Conservation (phyloP, 2,329 filamentous ascomycete genomes). For the Microdochium bolleyi region DNA sequence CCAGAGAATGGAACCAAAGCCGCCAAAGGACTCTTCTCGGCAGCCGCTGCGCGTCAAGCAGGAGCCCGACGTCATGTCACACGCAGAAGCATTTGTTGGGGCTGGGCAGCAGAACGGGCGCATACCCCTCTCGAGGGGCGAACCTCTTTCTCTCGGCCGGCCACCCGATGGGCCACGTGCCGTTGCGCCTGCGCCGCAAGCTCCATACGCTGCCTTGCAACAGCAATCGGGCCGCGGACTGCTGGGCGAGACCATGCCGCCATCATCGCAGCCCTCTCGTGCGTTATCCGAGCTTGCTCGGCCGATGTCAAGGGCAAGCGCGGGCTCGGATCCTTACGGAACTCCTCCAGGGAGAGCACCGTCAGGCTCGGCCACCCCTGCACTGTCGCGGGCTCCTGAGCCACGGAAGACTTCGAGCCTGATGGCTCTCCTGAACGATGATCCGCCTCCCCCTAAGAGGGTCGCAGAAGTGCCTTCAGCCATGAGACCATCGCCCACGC, state of each 20-base stretch:
- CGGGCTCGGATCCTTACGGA: slow-evolving; percentile 20
- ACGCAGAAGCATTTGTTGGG: slow-evolving; percentile 35
- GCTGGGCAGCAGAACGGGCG: neutral
- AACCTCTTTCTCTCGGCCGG: slow-evolving; percentile 7
- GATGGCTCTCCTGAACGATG: slow-evolving; percentile 56
- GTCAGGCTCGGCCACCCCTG: slow-evolving; percentile 29
- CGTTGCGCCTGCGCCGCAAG: slow-evolving; percentile 22
- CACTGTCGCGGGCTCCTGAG: slow-evolving; percentile 32
- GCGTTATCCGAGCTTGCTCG: slow-evolving; percentile 20
- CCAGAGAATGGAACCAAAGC: slow-evolving; percentile 20
- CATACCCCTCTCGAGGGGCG: slow-evolving; percentile 18
- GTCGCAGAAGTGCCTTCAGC: slow-evolving; percentile 36
- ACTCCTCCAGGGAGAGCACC: slow-evolving; percentile 25
- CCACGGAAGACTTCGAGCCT: slow-evolving; percentile 53
- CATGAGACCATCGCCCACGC: slow-evolving; percentile 38
- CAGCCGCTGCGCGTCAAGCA: slow-evolving; percentile 32
- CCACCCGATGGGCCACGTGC: slow-evolving; percentile 34
- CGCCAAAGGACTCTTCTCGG: slow-evolving; percentile 20
- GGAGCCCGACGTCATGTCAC: slow-evolving; percentile 37
- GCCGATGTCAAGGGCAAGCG: slow-evolving; percentile 18
- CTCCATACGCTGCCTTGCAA: slow-evolving; percentile 25
- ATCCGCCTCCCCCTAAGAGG: slow-evolving; percentile 42
- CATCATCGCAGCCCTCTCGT: slow-evolving; percentile 27
- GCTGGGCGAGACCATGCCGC: slow-evolving; percentile 30
- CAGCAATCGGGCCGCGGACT: slow-evolving; percentile 31